Conservation (phyloP, 2,329 filamentous ascomycete species). For the Apiospora rasikravindrae region DNA sequence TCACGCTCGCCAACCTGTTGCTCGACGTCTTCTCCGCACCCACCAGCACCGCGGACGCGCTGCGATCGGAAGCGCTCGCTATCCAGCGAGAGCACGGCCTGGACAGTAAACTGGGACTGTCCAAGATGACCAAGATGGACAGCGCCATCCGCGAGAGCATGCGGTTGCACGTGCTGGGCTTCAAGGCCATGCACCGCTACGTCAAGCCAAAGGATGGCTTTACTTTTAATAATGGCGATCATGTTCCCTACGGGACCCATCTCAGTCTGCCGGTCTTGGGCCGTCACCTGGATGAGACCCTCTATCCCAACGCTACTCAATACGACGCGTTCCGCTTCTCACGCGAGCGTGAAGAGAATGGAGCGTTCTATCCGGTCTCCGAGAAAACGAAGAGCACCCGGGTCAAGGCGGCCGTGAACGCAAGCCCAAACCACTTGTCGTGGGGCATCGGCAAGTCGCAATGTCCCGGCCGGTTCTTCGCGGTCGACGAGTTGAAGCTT, state of each 20-base stretch:
- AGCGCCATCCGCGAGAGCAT: slow-evolving; percentile 13
- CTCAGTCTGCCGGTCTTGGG: too few relatives aligned
- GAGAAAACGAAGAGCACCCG: too few relatives aligned
- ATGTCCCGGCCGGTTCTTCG: neutral
- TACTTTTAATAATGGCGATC: too few relatives aligned
- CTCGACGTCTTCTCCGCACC: slow-evolving; percentile 5
- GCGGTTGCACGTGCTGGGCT: neutral
- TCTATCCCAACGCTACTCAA: too few relatives aligned
- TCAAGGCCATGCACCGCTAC: slow-evolving; percentile 10
- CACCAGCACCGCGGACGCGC: neutral
- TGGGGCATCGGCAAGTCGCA: neutral
- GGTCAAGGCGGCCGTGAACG: too few relatives aligned
- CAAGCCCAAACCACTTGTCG: too few relatives aligned
- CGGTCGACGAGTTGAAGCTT: neutral
- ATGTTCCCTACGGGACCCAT: too few relatives aligned
- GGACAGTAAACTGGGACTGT: neutral
- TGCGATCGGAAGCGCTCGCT: neutral
- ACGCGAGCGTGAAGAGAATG: too few relatives aligned
- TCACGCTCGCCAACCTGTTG: neutral
- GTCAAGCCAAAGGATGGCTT: neutral
- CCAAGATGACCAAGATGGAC: neutral
- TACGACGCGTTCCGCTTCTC: too few relatives aligned
- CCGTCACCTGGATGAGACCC: too few relatives aligned
- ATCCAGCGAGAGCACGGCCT: neutral
- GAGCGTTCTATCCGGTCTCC: too few relatives aligned